These are phyloP conservation scores for Ambrosiella beaveri DNA, from an alignment of 2,329 filamentous ascomycete genomes.

Conservation along the genomic window DNA sequence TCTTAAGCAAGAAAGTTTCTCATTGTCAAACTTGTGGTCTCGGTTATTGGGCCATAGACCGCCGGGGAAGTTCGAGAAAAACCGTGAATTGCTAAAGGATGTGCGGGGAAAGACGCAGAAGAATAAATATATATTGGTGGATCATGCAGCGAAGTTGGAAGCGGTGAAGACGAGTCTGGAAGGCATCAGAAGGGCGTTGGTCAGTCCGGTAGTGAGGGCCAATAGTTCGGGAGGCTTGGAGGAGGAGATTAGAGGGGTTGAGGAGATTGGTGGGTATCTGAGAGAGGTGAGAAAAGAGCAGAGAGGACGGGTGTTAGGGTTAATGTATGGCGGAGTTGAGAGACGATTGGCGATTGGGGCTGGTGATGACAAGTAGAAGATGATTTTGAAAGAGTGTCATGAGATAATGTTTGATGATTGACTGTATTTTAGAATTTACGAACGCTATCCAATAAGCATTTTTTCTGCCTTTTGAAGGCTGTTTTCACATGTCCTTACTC, in stretches of 20 bases:
- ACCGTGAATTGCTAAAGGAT: slow-evolving; percentile 59
- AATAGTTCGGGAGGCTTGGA: slow-evolving; percentile 42
- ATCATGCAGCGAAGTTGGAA: slow-evolving; percentile 70
- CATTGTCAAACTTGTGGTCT: slow-evolving; percentile 67
- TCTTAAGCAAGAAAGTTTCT: slow-evolving; percentile 37
- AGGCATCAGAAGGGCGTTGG: slow-evolving; percentile 63
- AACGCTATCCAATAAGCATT: not conserved
- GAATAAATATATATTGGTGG: slow-evolving; percentile 73
- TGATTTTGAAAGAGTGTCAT: not conserved
- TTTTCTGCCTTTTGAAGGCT: not conserved
- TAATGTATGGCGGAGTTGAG: slow-evolving; percentile 44
- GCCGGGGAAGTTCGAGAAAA: slow-evolving; percentile 83
- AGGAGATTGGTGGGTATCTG: slow-evolving; percentile 63
- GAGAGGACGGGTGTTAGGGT: slow-evolving; percentile 68
- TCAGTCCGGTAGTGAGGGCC: slow-evolving; percentile 64
- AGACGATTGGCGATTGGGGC: slow-evolving; percentile 21
- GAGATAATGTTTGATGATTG: not conserved
- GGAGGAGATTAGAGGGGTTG: slow-evolving; percentile 69
- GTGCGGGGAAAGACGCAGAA: slow-evolving; percentile 69
- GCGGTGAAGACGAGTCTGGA: slow-evolving; percentile 77
- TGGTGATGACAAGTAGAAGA: not conserved
- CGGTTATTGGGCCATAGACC: slow-evolving; percentile 64
- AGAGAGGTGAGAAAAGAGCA: slow-evolving; percentile 59
- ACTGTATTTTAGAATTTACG: not conserved
- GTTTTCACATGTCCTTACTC: not conserved